phyloP scores from a whole-genome alignment of 2,329 filamentous ascomycete species.

The Exophiala viscosa region DNA sequence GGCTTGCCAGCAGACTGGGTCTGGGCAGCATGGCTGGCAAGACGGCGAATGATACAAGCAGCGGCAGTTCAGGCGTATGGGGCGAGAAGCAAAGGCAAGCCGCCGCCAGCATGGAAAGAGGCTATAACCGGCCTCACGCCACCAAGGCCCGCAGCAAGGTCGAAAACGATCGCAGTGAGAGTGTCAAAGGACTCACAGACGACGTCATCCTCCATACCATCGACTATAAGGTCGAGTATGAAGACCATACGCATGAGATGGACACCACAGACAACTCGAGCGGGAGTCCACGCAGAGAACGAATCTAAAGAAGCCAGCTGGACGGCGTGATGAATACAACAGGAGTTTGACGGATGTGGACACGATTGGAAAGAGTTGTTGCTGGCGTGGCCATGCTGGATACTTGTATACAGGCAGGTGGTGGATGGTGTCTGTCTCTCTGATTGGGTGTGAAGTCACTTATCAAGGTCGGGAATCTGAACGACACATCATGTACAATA shows the following conservation, averaged over 20 bases:
- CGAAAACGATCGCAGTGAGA: conserved; percentile 16
- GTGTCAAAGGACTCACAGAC: conserved; percentile 24
- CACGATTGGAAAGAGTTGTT: too few species aligned
- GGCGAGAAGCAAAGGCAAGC: conserved; percentile 8
- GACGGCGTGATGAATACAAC: too few species aligned
- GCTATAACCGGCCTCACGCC: conserved; percentile 8
- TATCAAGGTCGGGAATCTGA: too few species aligned
- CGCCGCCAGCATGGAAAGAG: conserved; percentile 1
- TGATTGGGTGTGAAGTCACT: too few species aligned
- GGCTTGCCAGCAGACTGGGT: conserved; percentile 6
- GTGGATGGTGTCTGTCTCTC: too few species aligned
- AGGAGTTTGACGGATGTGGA: too few species aligned
- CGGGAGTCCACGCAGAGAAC: conserved; percentile 1
- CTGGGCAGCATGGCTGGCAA: not conserved
- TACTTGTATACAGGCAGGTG: too few species aligned
- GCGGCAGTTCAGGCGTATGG: conserved; percentile 1
- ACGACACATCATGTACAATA: too few species aligned
- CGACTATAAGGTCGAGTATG: conserved; percentile 28
- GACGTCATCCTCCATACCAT: conserved; percentile 29
- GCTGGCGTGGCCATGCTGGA: too few species aligned
- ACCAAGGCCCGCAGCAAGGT: conserved; percentile 11
- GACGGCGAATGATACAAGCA: conserved; percentile 1
- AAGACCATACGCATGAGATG: conserved; percentile 15
- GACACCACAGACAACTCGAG: conserved; percentile 1
- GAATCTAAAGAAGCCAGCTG: not conserved